Evolutionary conservation across 306 rosid species (phyloP), one percentile per base, ranked within the genome.

Genomic region (Pueraria montana): DNA sequence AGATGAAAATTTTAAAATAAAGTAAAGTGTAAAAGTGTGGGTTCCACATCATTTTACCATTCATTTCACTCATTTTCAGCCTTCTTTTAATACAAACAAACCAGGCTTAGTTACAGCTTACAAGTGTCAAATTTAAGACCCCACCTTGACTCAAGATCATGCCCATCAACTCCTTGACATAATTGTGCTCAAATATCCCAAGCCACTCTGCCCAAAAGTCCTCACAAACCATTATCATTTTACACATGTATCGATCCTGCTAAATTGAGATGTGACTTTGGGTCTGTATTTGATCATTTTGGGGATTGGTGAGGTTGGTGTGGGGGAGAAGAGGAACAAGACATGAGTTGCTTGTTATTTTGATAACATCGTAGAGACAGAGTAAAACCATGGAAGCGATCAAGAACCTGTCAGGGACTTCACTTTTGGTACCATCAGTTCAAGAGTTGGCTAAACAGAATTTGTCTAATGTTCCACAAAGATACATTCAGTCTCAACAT

Each of bases 381-480:
- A 10, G 49, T 20, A 0, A 10, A 67, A 32, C 21, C 72, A 84
- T 84, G 87, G 87, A 65, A 84, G 72, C 30, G 7, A 6, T 58
- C 2, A 65, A 73, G 46, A 84, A 84, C 10, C 66, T 4, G 4
- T 72, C 77, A 3, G 84, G 85, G n/a, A 66, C 3, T 48, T 71
- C 90, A 26, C 70, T 87, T 67, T 18, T 84, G 12, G 90, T 84
- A 56, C 88, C 87, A 56, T 84, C 86, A 6, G 88, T 87, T 56
- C 79, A 84, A 73, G 90, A 84, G 36, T 53, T 87, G 18, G 82
- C 53, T 2, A 81, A 81, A 34, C 11, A 76, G 0, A 53, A 81
- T 0, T 20, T 72, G 11, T 32, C 27, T 17, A 52, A 11, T 0
- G 48, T 84, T 84, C 88, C 90, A 65, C 3, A 32, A 1, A 87